Evolutionary conservation across 495 filamentous ascomycete species (phyloP).

Genomic region (Evansstolkia leycettana): DNA sequence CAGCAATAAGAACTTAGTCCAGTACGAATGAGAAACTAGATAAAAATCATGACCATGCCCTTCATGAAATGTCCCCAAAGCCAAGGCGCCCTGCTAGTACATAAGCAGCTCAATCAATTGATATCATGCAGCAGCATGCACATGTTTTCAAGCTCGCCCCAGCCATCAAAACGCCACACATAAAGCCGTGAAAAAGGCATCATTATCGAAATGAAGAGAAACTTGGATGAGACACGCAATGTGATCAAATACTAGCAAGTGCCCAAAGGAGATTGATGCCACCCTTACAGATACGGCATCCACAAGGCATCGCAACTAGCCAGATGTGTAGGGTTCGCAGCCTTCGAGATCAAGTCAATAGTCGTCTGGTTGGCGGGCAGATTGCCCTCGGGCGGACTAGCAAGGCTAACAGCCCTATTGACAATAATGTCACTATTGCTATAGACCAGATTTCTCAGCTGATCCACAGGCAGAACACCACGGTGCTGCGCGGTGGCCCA

Average conservation of each 20-base stretch:
- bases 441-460: conserved; percentile 78
- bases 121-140: too few species aligned
- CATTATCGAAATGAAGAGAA: too few species aligned
- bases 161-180: too few species aligned
- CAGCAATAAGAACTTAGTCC: too few species aligned
- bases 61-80: conserved; percentile 4
- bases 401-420: conserved; percentile 73
- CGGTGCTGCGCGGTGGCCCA: conserved; percentile 84
- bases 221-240: too few species aligned
- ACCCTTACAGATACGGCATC: conserved; percentile 88
- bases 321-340: conserved; percentile 77
- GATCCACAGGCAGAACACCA: conserved; percentile 46
- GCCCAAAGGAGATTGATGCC: too few species aligned
- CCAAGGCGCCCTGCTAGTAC: conserved; percentile 26
- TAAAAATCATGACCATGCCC: conserved; percentile 16
- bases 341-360: conserved; percentile 76
- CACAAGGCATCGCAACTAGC: conserved; percentile 80
- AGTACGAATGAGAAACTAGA: conserved; percentile 3
- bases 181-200: too few species aligned
- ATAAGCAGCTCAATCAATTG: conserved; percentile 6
- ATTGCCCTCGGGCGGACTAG: conserved; percentile 48
- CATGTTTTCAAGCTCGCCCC: too few species aligned
- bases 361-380: conserved; percentile 93
- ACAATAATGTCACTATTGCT: conserved; percentile 82
- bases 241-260: too few species aligned